Evolutionary conservation across 768 basidiomycete species (phyloP), one percentile per base, ranked within the genome.

Genomic region (Clitopilus hobsonii): DNA sequence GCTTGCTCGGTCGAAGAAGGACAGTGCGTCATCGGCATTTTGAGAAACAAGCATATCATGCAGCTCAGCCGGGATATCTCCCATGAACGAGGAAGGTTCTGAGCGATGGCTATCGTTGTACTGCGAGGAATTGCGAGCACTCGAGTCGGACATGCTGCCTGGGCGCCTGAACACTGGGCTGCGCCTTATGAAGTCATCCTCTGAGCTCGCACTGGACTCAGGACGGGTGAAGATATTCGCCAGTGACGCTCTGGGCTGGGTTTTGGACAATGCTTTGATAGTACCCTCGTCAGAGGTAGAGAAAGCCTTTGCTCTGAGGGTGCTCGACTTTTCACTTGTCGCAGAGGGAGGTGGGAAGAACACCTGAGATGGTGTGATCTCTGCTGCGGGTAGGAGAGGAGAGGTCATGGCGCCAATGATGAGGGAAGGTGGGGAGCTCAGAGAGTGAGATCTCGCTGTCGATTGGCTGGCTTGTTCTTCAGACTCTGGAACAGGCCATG

Each of bases 61-160:
- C 54, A 92, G 65, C 66, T 92, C 91, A 38, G 88, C 81, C 1
- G 91, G 89, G n/a, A 91, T 88, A 61, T 93, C 85, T 88, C 65
- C 90, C 85, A 0, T 81, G 86, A 61, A 45, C 4, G 41, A 45
- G 5, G 41, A 45, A 5, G 41, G 41, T 23, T 45, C 41, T 10
- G 41, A 45, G 3, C 41, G 41, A 18, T 45, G 41, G 41, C 41
- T 45, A 20, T 45, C 41, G n/a, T 45, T 20, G 41, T 16, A 45
- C 8, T 20, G 14, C 4, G 41, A 6, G 41, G 41, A 45, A 20
- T 45, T 45, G 41, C 41, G 41, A 5, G 41, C 41, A 11, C 41
- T 45, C 18, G n/a, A 45, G 22, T 45, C 41, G 18, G 41, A 45
- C 10, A 45, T 16, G 41, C 41, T 45, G 22, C 22, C 41, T 23